These are phyloP conservation scores for Skeletonema grethae DNA, from an alignment of 108 stramenopile species.

Conservation along the genomic window DNA sequence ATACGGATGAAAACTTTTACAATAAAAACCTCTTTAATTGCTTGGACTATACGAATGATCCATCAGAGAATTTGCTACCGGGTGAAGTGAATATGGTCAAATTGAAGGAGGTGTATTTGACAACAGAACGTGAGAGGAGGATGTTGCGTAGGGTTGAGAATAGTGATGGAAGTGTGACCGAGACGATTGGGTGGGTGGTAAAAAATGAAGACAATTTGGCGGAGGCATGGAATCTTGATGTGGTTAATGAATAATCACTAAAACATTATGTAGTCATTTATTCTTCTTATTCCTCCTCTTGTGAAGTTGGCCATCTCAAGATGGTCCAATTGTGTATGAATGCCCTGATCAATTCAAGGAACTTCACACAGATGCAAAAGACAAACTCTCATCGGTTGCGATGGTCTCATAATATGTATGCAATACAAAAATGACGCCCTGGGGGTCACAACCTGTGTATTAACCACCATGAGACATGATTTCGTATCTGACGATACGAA, in stretches of 20 bases:
- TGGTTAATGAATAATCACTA: too few relatives aligned
- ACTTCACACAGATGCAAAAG: too few relatives aligned
- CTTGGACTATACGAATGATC: slow-evolving; percentile 73
- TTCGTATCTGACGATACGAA: not conserved
- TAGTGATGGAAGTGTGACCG: slow-evolving; percentile 22
- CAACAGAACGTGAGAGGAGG: slow-evolving; percentile 6
- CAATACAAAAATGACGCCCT: not conserved
- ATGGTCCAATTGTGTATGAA: too few relatives aligned
- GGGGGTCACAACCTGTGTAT: too few relatives aligned
- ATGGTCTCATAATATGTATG: too few relatives aligned
- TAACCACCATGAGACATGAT: not conserved
- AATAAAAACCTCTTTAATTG: slow-evolving; percentile 71
- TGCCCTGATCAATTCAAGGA: too few relatives aligned
- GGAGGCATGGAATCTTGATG: not conserved
- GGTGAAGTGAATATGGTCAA: slow-evolving; percentile 59
- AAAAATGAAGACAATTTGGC: not conserved
- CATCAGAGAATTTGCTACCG: slow-evolving; percentile 54
- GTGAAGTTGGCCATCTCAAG: too few relatives aligned
- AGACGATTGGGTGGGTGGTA: slow-evolving; percentile 14
- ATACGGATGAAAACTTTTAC: slow-evolving; percentile 79
- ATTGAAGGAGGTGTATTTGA: slow-evolving; percentile 52
- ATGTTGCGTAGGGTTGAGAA: slow-evolving; percentile 15
- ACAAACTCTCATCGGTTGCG: too few relatives aligned
- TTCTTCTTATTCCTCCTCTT: too few relatives aligned
- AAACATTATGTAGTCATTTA: too few relatives aligned